These are phyloP conservation scores for Epipyxis sp. DNA, from an alignment of 108 stramenopile genomes.

Conservation along the genomic window DNA sequence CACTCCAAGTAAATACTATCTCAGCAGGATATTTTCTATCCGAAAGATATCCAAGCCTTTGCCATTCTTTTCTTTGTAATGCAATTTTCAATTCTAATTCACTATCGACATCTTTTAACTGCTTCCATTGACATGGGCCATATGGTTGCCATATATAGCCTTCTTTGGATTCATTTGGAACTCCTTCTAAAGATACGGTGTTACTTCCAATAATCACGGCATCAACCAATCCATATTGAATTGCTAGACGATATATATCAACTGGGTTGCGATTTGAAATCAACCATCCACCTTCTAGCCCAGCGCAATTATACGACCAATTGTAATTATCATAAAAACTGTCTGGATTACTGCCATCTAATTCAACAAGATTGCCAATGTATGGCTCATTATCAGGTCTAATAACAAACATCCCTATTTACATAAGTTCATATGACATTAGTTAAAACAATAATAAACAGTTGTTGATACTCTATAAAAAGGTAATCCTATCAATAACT, in stretches of 20 bases:
- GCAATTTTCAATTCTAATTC: background rate
- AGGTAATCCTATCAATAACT: too few relatives aligned
- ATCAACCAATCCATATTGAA: conserved; percentile 4
- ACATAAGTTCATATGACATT: too few relatives aligned
- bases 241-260: background rate
- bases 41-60: background rate
- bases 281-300: conserved; percentile 3
- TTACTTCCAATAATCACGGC: background rate
- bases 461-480: too few relatives aligned
- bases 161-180: background rate
- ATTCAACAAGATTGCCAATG: background rate
- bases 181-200: background rate
- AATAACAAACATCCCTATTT: conserved; percentile 10
- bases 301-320: background rate
- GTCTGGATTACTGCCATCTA: background rate
- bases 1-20: conserved; percentile 1
- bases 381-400: background rate
- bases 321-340: background rate
- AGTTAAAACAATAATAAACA: too few relatives aligned
- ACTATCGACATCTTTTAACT: background rate
- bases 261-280: background rate
- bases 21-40: background rate
- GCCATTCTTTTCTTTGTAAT: background rate
- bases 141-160: background rate
- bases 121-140: background rate